phyloP scores from a whole-genome alignment of 2,329 filamentous ascomycete genomes.

The Neopestalotiopsis rosae region DNA sequence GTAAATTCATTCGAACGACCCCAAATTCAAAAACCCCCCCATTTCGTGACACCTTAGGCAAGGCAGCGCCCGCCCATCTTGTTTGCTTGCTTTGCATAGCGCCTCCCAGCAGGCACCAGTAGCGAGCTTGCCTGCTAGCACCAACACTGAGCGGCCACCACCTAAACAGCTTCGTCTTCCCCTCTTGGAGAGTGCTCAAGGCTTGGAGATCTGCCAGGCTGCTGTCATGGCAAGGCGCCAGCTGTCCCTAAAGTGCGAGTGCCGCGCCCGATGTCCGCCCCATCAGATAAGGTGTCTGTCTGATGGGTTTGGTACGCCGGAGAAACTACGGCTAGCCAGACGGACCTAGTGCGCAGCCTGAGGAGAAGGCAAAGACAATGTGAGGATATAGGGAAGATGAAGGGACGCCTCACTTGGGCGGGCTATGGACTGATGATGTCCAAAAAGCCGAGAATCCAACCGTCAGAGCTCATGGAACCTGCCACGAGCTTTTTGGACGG shows the following conservation, averaged over 20 bases:
- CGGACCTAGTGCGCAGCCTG: conserved; percentile 15
- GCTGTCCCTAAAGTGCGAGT: not conserved
- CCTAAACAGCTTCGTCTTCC: not conserved
- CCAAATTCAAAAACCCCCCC: not conserved
- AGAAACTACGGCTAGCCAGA: conserved; percentile 18
- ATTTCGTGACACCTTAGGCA: not conserved
- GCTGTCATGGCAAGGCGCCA: conserved; percentile 4
- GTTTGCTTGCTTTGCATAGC: not conserved
- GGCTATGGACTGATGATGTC: not conserved
- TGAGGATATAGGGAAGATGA: not conserved
- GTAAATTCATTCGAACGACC: not conserved
- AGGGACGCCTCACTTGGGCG: conserved; percentile 5
- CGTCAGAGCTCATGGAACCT: not conserved
- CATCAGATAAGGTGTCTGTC: no score
- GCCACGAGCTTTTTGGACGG: not conserved
- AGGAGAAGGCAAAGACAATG: conserved; percentile 13
- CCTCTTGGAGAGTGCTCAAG: not conserved
- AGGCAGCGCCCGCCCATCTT: not conserved
- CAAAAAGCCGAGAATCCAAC: not conserved
- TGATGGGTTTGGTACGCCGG: not conserved
- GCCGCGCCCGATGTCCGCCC: not conserved
- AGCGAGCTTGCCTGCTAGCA: not conserved
- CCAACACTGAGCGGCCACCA: not conserved
- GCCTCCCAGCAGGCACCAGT: not conserved
- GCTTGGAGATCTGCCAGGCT: not conserved